Conservation (phyloP, 768 basidiomycete species). For the Tulasnella calospora region DNA sequence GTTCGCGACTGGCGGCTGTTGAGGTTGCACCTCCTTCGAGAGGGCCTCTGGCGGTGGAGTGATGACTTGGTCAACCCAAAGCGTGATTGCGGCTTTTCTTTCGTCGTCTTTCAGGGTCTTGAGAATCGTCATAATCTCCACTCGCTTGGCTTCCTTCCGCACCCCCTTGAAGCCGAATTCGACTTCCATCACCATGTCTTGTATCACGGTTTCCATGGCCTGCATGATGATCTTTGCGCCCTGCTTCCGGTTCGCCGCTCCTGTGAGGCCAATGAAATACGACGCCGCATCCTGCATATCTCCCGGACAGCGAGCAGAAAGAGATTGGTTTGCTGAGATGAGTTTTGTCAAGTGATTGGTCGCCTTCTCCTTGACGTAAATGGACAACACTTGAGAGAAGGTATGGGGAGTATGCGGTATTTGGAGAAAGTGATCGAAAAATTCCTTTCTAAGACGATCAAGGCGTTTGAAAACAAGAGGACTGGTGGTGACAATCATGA, state of each 20-base stretch:
- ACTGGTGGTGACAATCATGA: background rate
- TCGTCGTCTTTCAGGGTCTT: background rate
- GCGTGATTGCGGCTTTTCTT: background rate
- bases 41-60: conserved; percentile 13
- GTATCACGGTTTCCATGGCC: background rate
- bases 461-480: background rate
- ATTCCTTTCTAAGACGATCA: background rate
- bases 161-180: background rate
- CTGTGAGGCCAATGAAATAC: background rate
- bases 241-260: background rate
- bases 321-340: background rate
- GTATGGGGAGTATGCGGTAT: conserved; percentile 7
- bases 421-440: background rate
- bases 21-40: background rate
- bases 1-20: background rate
- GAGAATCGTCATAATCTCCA: background rate
- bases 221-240: background rate
- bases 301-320: background rate
- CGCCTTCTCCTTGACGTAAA: background rate
- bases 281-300: conserved; percentile 2
- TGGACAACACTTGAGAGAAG: background rate
- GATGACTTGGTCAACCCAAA: conserved; percentile 11
- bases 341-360: background rate
- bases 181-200: conserved; percentile 15
- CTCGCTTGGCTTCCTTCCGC: background rate